phyloP scores from a whole-genome alignment of 2,329 filamentous ascomycete genomes.

The Fusarium austroafricanum region DNA sequence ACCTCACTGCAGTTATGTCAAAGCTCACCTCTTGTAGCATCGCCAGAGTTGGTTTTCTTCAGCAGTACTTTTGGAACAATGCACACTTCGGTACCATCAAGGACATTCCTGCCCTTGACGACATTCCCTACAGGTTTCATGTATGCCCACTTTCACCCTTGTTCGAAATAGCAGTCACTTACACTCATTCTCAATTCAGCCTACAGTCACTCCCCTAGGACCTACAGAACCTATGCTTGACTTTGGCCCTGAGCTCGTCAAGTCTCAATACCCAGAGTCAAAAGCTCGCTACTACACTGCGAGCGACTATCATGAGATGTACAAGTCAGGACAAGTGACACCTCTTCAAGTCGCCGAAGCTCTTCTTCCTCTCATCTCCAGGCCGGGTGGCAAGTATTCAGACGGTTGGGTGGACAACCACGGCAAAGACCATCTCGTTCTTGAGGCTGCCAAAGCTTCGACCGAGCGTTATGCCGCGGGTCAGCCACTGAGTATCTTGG shows the following conservation, averaged over 20 bases:
- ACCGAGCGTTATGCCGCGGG: constrained; percentile 77
- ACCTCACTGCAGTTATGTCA: not conserved
- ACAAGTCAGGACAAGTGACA: constrained; percentile 75
- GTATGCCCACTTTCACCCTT: constrained; percentile 52
- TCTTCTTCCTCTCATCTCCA: constrained; percentile 75
- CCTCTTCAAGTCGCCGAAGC: constrained; percentile 78
- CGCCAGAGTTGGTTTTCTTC: constrained; percentile 68
- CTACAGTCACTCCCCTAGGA: constrained; percentile 66
- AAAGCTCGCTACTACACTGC: constrained; percentile 73
- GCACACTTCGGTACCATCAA: constrained; percentile 66
- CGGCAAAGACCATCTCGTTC: constrained; percentile 65
- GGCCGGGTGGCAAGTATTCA: constrained; percentile 69
- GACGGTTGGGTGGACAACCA: constrained; percentile 79
- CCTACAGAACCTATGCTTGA: constrained; percentile 53
- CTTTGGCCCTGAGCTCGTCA: constrained; percentile 56
- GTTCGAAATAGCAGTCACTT: not conserved
- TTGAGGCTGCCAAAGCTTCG: constrained; percentile 77
- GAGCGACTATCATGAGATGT: constrained; percentile 81
- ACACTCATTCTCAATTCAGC: constrained; percentile 56
- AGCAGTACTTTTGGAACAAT: constrained; percentile 76
- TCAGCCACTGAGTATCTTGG: constrained; percentile 74
- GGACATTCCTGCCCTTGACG: constrained; percentile 59
- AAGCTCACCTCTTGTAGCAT: constrained; percentile 59
- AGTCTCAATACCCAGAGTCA: constrained; percentile 55
- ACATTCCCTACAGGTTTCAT: constrained; percentile 59